Percentiles rank a stretch among this genome's conserved stretches.
phyloP scores from a whole-genome alignment of 441 rosid species.

The Mallotus japonicus region DNA sequence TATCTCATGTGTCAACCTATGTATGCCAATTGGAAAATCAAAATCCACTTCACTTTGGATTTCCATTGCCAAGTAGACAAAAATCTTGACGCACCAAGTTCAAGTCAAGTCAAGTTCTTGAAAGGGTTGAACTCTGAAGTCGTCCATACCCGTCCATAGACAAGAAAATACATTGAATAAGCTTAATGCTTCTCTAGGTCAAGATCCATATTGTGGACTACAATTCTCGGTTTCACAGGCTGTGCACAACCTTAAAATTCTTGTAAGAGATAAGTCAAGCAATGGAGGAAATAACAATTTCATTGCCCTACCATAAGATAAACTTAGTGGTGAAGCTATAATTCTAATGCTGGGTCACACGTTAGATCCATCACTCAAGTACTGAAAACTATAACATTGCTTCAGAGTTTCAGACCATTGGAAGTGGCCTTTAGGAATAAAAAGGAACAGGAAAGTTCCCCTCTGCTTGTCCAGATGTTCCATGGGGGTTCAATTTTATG shows the following conservation, averaged over 20 bases:
- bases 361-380: no score
- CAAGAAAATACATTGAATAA: background rate
- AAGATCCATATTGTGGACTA: background rate
- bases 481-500: background rate
- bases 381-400: background rate
- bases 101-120: conserved; percentile 7
- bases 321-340: no score
- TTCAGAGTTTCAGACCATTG: background rate
- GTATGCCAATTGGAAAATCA: background rate
- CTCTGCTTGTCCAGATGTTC: background rate
- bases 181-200: background rate
- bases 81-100: conserved; percentile 18
- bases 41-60: conserved; percentile 1
- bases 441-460: background rate
- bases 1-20: background rate
- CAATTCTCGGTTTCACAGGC: background rate
- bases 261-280: background rate
- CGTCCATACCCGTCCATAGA: background rate
- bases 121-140: no score
- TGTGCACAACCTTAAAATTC: background rate
- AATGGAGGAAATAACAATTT: background rate
- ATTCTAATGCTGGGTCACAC: no score
- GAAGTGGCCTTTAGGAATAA: background rate
- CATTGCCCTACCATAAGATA: background rate
- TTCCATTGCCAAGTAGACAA: background rate